phyloP scores from a whole-genome alignment of 768 basidiomycete genomes.

The Naematelia aurantialba region DNA sequence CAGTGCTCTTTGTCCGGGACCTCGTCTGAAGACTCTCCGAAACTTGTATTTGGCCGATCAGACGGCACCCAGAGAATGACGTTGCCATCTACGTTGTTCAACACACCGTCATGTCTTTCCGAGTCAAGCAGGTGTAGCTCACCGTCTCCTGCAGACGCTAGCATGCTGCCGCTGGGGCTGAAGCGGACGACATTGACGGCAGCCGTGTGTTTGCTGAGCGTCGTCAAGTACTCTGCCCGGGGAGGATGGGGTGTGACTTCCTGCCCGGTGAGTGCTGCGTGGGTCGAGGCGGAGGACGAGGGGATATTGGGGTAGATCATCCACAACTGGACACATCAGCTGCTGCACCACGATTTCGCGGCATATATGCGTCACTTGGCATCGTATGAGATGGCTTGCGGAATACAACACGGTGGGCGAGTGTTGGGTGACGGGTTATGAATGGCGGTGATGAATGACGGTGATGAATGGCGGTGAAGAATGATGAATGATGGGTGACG shows the following conservation, averaged over 20 bases:
- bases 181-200: constrained; percentile 95
- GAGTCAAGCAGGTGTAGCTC: constrained; percentile 38
- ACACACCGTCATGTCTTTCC: not conserved
- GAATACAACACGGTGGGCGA: no score
- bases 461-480: no score
- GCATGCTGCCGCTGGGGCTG: constrained; percentile 90
- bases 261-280: constrained; percentile 33
- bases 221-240: constrained; percentile 94
- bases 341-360: no score
- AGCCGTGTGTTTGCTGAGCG: constrained; percentile 84
- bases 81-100: constrained; percentile 71
- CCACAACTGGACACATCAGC: constrained; percentile 64
- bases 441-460: no score
- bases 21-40: constrained; percentile 78
- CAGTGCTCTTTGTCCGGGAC: constrained; percentile 90
- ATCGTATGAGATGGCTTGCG: no score
- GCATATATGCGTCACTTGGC: no score
- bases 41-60: constrained; percentile 65
- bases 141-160: constrained; percentile 98
- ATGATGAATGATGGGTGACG: no score
- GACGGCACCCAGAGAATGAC: constrained; percentile 92
- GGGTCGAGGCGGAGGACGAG: constrained; percentile 55
- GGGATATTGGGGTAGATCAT: constrained; percentile 88
- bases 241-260: constrained; percentile 60
- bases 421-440: no score